Evolutionary conservation across 306 rosid genomes (phyloP).

Genomic region (Rosa multiflora): DNA sequence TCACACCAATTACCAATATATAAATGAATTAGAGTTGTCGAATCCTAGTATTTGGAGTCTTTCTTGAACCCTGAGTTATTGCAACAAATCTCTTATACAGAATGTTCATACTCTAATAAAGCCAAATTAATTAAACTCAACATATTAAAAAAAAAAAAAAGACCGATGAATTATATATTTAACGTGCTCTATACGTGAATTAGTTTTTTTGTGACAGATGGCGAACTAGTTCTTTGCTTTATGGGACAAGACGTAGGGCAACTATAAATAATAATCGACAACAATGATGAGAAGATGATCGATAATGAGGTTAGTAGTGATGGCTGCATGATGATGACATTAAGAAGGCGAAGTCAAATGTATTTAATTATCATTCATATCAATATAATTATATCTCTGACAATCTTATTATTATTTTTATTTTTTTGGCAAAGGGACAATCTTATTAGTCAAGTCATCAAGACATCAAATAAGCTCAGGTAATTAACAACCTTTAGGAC

Average conservation of each 20-base stretch:
- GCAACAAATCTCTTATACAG: background rate
- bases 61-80: background rate
- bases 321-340: slow-evolving; percentile 5
- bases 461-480: background rate
- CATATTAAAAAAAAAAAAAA: background rate
- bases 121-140: background rate
- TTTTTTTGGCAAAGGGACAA: too few species aligned
- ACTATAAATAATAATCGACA: background rate
- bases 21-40: background rate
- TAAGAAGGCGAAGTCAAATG: background rate
- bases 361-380: background rate
- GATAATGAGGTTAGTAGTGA: background rate
- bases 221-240: background rate
- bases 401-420: background rate
- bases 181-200: background rate
- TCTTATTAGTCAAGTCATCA: background rate
- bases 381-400: background rate
- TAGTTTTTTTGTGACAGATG: background rate
- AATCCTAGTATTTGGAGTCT: background rate
- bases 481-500: background rate
- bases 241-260: background rate
- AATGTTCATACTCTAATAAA: background rate
- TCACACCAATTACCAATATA: background rate
- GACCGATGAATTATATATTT: background rate
- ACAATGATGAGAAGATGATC: background rate